phyloP scores from a whole-genome alignment of 2,329 filamentous ascomycete species.

The Hysterium pulicare region DNA sequence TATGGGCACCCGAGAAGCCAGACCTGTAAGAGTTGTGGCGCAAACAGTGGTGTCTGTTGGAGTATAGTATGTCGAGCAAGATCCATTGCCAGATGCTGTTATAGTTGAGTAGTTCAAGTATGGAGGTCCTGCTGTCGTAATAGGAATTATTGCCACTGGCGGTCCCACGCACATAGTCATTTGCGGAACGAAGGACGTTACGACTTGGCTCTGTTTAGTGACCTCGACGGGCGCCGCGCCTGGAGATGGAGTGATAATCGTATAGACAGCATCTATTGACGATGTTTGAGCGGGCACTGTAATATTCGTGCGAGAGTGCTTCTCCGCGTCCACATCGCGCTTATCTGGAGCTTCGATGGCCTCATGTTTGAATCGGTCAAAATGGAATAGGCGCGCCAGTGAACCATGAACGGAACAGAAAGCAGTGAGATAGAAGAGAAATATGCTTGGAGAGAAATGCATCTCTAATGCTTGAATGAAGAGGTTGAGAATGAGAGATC shows the following conservation, averaged over 20 bases:
- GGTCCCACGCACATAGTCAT: conserved; percentile 43
- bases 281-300: not conserved
- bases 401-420: not conserved
- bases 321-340: not conserved
- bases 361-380: not conserved
- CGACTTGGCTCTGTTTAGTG: conserved; percentile 42
- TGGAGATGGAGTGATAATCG: conserved; percentile 42
- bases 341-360: not conserved
- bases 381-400: not conserved
- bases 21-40: conserved; percentile 41
- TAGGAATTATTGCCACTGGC: conserved; percentile 31
- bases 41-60: conserved; percentile 42
- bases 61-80: conserved; percentile 42
- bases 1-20: conserved; percentile 41
- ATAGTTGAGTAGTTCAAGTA: conserved; percentile 37
- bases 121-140: conserved; percentile 28
- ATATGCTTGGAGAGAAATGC: not conserved
- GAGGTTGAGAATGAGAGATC: not conserved
- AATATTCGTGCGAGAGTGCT: not conserved
- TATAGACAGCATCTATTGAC: conserved; percentile 22
- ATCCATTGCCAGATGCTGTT: conserved; percentile 19
- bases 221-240: conserved; percentile 40
- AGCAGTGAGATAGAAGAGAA: not conserved
- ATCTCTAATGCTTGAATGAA: not conserved
- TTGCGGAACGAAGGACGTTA: conserved; percentile 42